Base-by-base conservation (phyloP, 345 rosid genomes). In the Gossypium turneri region DNA sequence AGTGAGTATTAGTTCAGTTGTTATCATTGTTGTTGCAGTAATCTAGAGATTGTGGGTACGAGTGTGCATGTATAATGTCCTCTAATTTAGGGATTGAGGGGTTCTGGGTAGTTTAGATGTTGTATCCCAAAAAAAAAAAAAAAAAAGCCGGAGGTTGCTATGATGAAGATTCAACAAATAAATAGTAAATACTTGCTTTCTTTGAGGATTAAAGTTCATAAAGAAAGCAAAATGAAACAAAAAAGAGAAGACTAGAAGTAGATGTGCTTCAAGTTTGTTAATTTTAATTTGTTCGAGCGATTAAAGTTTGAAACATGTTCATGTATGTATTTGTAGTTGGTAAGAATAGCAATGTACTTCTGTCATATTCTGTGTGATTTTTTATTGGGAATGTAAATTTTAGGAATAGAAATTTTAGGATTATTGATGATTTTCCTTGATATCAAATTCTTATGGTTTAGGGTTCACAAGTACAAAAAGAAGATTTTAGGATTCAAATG, bases 201-300 rank as follows among this genome's bases (percentile, higher is more conserved):
- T 16, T 62, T 16, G 67, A 15, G 47, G 44, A 34, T 25, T 64
- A 61, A 61, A 29, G 66, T 29, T 61, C 45, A 15, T 62, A 62
- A 59, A 59, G 38, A 61, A 61, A 19, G 24, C 8, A 38, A 17
- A 62, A 10, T 4, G 41, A 34, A 5, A 34, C 41, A 19, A 56
- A 19, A 5, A 56, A 7, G 4, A 55, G 8, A 55, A 19, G 7
- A 19, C 25, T 41, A 10, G 22, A 64, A n/a, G 5, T 63, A 38
- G 48, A 34, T 63, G 24, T 64, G 68, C 24, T 64, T 64, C 68
- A 41, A 41, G 50, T 64, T 64, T 41, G 69, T n/a, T 41, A 10
- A 9, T 12, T 41, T 64, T 64, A 16, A 6, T 41, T 64, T 41
- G 12, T 11, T 64, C 50, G 9, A 38, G 68, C 11, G 25, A 64